phyloP scores from a whole-genome alignment of 441 rosid species.

The Corymbia citriodora region DNA sequence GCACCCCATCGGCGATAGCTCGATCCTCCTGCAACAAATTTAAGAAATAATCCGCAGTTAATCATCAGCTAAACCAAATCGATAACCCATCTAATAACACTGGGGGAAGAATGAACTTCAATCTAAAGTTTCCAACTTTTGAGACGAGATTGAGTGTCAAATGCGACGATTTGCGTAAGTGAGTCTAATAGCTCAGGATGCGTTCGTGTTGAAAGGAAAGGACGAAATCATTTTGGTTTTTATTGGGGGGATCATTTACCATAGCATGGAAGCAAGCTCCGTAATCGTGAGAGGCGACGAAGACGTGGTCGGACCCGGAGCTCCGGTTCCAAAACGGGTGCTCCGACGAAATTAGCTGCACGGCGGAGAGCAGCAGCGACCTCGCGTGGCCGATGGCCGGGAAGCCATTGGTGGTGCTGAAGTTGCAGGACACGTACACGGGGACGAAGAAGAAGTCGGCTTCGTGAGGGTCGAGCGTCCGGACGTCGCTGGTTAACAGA shows the following conservation, averaged over 20 bases:
- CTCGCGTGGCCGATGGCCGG: slow-evolving; percentile 93
- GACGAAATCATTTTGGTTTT: not conserved
- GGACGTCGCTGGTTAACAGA: slow-evolving; percentile 37
- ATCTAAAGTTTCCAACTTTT: not conserved
- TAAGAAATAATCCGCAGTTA: not conserved
- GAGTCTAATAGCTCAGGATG: not conserved
- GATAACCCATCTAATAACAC: not conserved
- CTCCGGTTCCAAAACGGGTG: slow-evolving; percentile 85
- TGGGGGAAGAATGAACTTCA: not conserved
- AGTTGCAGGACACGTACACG: slow-evolving; percentile 89
- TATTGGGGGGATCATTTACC: slow-evolving; percentile 26
- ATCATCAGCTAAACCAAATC: not conserved
- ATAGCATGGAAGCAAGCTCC: slow-evolving; percentile 93
- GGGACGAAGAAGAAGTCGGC: slow-evolving; percentile 95
- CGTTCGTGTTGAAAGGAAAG: not conserved
- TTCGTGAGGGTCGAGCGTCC: slow-evolving; percentile 73
- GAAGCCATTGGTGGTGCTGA: slow-evolving; percentile 87
- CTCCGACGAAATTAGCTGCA: slow-evolving; percentile 40
- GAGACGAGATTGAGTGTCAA: not conserved
- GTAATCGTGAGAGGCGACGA: slow-evolving; percentile 83
- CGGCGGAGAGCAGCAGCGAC: slow-evolving; percentile 61
- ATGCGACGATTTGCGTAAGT: not conserved
- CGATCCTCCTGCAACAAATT: slow-evolving; percentile 52
- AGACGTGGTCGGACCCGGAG: slow-evolving; percentile 73
- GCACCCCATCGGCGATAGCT: slow-evolving; percentile 75